phyloP scores from a whole-genome alignment of 306 rosid species.

The Rosa chinensis region DNA sequence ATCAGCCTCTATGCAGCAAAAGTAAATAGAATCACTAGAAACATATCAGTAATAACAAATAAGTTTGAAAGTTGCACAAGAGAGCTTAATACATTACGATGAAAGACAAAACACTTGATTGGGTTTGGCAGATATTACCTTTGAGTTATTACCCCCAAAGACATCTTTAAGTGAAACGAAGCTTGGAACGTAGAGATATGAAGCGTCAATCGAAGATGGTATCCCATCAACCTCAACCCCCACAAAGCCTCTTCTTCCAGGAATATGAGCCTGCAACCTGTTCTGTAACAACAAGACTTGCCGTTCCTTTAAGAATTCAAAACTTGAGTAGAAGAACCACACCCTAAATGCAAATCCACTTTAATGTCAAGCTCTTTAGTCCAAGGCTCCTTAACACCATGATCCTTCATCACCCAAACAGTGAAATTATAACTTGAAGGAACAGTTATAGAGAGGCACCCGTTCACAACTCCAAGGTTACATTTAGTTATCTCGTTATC shows the following conservation, averaged over 20 bases:
- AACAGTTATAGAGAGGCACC: background rate
- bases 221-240: conserved; percentile 2
- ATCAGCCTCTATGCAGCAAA: background rate
- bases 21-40: background rate
- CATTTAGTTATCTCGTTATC: background rate
- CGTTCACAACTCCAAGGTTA: background rate
- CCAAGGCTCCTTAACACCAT: background rate
- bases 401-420: conserved; percentile 3
- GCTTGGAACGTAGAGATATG: background rate
- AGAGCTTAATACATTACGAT: background rate
- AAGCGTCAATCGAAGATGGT: background rate
- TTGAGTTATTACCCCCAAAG: background rate
- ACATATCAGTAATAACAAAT: no score
- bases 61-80: background rate
- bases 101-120: background rate
- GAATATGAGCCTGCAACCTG: background rate
- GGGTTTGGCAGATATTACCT: background rate
- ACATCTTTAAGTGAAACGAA: background rate
- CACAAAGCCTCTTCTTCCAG: background rate
- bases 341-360: background rate
- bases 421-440: background rate
- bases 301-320: background rate
- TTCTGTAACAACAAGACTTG: background rate
- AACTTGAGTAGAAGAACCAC: background rate
- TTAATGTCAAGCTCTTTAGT: background rate